phyloP scores from a whole-genome alignment of 78 protist species.

The Speleostelium caveatum region DNA sequence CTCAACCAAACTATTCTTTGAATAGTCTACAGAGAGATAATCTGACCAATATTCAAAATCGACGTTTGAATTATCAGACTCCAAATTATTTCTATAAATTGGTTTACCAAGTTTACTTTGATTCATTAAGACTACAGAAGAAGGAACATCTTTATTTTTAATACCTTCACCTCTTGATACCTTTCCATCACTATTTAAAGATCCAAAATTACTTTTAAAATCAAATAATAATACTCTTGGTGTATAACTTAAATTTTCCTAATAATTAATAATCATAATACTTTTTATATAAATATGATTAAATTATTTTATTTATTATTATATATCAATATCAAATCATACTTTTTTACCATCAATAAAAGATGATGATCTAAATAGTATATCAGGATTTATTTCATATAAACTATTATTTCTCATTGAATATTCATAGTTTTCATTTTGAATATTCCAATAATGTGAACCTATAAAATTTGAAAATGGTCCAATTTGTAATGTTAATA shows the following conservation, averaged over 20 bases:
- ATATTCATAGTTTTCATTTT: slow-evolving; percentile 54
- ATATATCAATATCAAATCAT: not conserved
- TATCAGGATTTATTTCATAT: slow-evolving; percentile 37
- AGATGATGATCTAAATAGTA: slow-evolving; percentile 23
- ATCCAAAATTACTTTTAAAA: slow-evolving; percentile 39
- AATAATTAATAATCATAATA: not conserved
- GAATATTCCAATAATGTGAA: slow-evolving; percentile 72
- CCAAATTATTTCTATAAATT: not conserved
- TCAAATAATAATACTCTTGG: slow-evolving; percentile 58
- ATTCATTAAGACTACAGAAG: not conserved
- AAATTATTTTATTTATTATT: not conserved
- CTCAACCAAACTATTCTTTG: not conserved
- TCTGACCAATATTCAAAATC: slow-evolving; percentile 74
- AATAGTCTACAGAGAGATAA: slow-evolving; percentile 26
- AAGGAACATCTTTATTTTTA: no score
- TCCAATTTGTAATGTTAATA: slow-evolving; percentile 62
- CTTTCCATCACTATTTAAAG: slow-evolving; percentile 36
- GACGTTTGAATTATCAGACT: not conserved
- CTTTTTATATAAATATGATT: no score
- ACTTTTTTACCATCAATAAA: not conserved
- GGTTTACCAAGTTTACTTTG: slow-evolving; percentile 35
- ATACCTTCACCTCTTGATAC: not conserved
- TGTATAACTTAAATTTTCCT: slow-evolving; percentile 25
- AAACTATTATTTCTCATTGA: slow-evolving; percentile 2
- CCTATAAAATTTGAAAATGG: slow-evolving; percentile 51